These are phyloP conservation scores for Ophiostoma ips DNA, from an alignment of 2,329 filamentous ascomycete genomes.

Conservation along the genomic window DNA sequence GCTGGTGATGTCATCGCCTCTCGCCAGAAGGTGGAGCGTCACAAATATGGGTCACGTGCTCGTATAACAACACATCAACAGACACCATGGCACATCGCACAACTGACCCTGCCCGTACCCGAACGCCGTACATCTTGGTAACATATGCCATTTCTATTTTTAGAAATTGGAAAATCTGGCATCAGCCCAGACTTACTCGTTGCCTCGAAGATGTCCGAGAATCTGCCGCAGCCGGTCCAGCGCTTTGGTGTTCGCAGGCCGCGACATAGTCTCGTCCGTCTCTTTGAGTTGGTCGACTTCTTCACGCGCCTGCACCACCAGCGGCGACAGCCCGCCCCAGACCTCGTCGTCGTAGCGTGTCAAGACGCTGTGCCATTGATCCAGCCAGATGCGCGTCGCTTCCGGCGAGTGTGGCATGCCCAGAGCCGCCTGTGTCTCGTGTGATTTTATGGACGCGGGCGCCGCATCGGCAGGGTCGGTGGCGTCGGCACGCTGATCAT, in stretches of 20 bases:
- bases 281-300: slow-evolving; percentile 35
- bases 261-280: slow-evolving; percentile 11
- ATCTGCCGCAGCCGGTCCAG: slow-evolving; percentile 26
- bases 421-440: slow-evolving; percentile 17
- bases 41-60: too few relatives aligned
- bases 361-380: slow-evolving; percentile 43
- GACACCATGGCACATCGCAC: too few relatives aligned
- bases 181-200: not conserved
- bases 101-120: too few relatives aligned
- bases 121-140: too few relatives aligned
- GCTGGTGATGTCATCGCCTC: too few relatives aligned
- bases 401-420: slow-evolving; percentile 26
- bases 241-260: slow-evolving; percentile 20
- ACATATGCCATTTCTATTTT: too few relatives aligned
- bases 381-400: slow-evolving; percentile 32
- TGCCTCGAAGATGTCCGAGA: slow-evolving; percentile 24
- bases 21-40: too few relatives aligned
- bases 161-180: too few relatives aligned
- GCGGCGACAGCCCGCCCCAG: slow-evolving; percentile 48
- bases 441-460: not conserved
- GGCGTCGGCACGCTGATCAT: slow-evolving; percentile 1
- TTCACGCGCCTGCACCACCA: slow-evolving; percentile 40
- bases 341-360: slow-evolving; percentile 49
- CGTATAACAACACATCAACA: too few relatives aligned
- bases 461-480: too few relatives aligned